phyloP scores from a whole-genome alignment of 306 rosid genomes.

The Nissolia schottii region DNA sequence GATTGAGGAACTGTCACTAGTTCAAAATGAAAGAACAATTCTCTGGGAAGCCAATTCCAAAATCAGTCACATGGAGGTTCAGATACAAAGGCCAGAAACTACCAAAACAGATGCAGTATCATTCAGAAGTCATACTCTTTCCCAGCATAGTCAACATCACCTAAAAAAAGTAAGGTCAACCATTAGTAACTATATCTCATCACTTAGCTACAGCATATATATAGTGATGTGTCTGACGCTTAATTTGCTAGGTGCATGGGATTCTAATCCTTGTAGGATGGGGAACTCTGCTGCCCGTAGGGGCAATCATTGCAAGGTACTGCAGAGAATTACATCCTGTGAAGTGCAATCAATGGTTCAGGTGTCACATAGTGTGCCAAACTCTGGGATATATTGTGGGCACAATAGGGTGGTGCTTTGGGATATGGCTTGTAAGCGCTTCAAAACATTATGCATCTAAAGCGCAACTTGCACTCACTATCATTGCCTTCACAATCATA shows the following conservation, averaged over 20 bases:
- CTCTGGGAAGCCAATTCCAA: not conserved
- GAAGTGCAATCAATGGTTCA: not conserved
- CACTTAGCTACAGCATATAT: too few species aligned
- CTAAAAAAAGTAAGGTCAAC: conserved; percentile 29
- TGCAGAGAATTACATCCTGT: not conserved
- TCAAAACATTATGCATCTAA: not conserved
- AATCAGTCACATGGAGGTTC: not conserved
- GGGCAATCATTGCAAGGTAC: not conserved
- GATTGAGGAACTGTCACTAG: not conserved
- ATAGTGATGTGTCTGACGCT: too few species aligned
- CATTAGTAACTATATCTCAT: too few species aligned
- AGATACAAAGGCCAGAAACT: not conserved
- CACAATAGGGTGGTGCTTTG: not conserved
- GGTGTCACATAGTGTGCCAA: not conserved
- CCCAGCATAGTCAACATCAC: conserved; percentile 6
- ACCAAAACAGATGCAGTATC: not conserved
- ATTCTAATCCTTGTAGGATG: not conserved
- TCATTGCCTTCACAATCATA: not conserved
- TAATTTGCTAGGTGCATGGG: not conserved
- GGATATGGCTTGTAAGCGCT: not conserved
- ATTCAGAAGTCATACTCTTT: not conserved
- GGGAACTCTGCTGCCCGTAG: not conserved
- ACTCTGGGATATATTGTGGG: not conserved
- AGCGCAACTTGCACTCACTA: not conserved
- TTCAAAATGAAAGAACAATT: not conserved